Percentiles rank a stretch among this genome's conserved stretches.
These are phyloP conservation scores for Flueggea neowawraea DNA, from an alignment of 441 rosid species.

Conservation along the genomic window DNA sequence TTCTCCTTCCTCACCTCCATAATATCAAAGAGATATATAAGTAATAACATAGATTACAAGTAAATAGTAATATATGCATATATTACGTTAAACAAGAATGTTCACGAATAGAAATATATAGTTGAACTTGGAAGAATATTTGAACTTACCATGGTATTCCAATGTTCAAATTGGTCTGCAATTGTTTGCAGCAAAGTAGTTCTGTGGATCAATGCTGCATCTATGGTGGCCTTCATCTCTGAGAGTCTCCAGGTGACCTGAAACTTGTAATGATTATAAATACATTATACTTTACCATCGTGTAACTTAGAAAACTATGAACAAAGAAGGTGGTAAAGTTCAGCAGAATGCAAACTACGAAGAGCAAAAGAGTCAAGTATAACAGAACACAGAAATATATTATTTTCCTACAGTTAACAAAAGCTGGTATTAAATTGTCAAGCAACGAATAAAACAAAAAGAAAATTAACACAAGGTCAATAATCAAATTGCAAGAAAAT, in stretches of 20 bases:
- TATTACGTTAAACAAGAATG: no score
- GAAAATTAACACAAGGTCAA: neutral
- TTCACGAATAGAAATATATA: no score
- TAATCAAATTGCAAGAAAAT: constrained; percentile 4
- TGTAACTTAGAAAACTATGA: neutral
- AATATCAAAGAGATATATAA: constrained; percentile 11
- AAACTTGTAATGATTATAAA: constrained; percentile 2
- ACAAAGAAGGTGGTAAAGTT: neutral
- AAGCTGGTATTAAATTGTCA: no score
- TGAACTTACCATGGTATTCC: constrained; percentile 66
- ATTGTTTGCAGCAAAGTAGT: constrained; percentile 61
- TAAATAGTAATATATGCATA: no score
- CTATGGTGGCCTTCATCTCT: constrained; percentile 75
- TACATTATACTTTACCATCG: neutral
- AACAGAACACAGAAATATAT: no score
- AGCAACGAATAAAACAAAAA: no score
- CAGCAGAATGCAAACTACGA: neutral
- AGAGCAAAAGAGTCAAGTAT: no score
- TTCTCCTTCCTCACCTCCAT: constrained; percentile 74
- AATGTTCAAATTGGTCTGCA: constrained; percentile 65
- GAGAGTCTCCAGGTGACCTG: constrained; percentile 73
- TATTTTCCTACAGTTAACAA: no score
- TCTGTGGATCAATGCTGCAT: constrained; percentile 62
- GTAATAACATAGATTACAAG: no score
- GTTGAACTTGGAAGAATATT: constrained; percentile 1